Evolutionary conservation across 2,329 filamentous ascomycete species (phyloP).

Genomic region (Penicillium corylophilum): DNA sequence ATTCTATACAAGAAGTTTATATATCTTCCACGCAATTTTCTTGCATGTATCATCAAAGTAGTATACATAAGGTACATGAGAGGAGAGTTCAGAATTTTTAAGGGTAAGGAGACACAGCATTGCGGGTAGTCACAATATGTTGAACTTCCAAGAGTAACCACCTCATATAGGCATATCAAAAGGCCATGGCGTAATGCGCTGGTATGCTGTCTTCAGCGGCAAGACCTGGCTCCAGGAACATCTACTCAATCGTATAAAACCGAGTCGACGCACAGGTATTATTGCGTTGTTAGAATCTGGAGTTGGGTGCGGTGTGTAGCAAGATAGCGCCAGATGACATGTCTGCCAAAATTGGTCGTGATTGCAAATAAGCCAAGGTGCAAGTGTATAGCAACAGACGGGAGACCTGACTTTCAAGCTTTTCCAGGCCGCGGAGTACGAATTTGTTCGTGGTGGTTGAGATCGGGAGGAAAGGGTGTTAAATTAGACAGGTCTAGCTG

Average conservation of each 20-base stretch:
- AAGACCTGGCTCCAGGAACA: background rate
- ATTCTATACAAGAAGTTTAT: background rate
- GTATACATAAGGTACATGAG: background rate
- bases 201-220: background rate
- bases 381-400: too few relatives aligned
- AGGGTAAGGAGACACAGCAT: too few relatives aligned
- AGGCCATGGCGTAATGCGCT: background rate
- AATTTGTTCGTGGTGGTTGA: background rate
- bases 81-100: background rate
- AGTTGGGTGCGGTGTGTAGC: background rate
- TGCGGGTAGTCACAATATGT: too few relatives aligned
- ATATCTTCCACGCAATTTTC: background rate
- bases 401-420: too few relatives aligned
- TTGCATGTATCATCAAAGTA: background rate
- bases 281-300: background rate
- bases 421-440: background rate
- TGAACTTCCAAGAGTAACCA: too few relatives aligned
- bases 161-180: slow-evolving; percentile 1
- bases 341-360: background rate
- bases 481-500: background rate
- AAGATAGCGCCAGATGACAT: background rate
- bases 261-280: background rate
- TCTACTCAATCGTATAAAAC: background rate
- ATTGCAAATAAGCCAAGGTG: background rate
- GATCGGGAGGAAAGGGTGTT: background rate